phyloP scores from a whole-genome alignment of 2,329 filamentous ascomycete species.

The Aspergillus transmontanensis region DNA sequence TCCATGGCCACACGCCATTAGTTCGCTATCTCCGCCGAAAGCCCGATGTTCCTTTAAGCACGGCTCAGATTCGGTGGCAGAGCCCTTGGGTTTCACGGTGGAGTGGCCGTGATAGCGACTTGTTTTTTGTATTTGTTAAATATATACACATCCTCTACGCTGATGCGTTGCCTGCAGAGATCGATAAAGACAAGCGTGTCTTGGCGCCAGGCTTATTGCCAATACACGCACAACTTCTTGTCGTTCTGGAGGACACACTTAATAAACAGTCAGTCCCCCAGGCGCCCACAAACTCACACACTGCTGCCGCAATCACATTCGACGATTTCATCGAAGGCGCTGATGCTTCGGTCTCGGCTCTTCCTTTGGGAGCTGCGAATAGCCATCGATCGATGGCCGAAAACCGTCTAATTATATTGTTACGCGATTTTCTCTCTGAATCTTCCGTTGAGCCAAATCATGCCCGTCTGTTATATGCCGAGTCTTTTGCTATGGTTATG shows the following conservation, averaged over 20 bases:
- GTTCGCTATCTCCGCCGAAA: conserved; percentile 65
- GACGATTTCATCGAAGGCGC: conserved; percentile 66
- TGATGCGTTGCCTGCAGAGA: conserved; percentile 65
- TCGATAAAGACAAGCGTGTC: conserved; percentile 58
- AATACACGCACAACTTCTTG: conserved; percentile 79
- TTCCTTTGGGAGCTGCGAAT: conserved; percentile 68
- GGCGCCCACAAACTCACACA: conserved; percentile 47
- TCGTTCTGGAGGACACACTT: conserved; percentile 78
- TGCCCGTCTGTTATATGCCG: conserved; percentile 71
- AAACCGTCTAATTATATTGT: conserved; percentile 78
- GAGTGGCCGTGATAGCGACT: conserved; percentile 82
- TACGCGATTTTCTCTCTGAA: conserved; percentile 77
- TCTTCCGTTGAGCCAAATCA: conserved; percentile 54
- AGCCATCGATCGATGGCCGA: conserved; percentile 81
- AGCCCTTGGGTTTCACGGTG: conserved; percentile 83
- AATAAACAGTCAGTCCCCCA: conserved; percentile 66
- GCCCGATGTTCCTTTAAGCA: conserved; percentile 67
- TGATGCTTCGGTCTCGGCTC: conserved; percentile 67
- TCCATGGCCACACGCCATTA: conserved; percentile 63
- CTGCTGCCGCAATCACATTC: conserved; percentile 61
- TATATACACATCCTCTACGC: conserved; percentile 79
- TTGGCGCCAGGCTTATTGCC: conserved; percentile 77
- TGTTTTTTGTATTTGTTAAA: conserved; percentile 91
- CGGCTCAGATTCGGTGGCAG: conserved; percentile 77
- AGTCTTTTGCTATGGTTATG: conserved; percentile 72